Conservation (phyloP, 805 yeast genomes). For the Pichia ethanolica region DNA sequence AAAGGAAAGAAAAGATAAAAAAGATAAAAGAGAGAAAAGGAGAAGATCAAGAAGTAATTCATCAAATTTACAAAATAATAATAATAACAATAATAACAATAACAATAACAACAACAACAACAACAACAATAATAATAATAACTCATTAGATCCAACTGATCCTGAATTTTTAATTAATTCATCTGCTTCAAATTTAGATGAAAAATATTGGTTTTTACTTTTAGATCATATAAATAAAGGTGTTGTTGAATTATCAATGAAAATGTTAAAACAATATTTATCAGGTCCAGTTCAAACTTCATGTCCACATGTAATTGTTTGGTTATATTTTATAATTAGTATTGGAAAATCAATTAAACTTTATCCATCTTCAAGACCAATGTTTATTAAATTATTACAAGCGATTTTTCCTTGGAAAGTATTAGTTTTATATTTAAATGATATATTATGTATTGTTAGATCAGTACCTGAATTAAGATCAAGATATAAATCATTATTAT, state of each 20-base stretch:
- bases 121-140: neutral
- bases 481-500: slow-evolving; percentile 3
- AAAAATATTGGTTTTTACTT: slow-evolving; percentile 49
- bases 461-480: slow-evolving; percentile 18
- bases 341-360: slow-evolving; percentile 47
- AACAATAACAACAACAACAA: too few relatives aligned
- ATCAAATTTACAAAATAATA: neutral
- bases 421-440: slow-evolving; percentile 55
- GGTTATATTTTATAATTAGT: slow-evolving; percentile 66
- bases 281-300: slow-evolving; percentile 66
- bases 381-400: slow-evolving; percentile 45
- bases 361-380: slow-evolving; percentile 37
- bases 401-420: slow-evolving; percentile 65
- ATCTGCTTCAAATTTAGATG: slow-evolving; percentile 25
- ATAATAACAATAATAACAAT: too few relatives aligned
- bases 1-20: slow-evolving; percentile 63
- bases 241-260: slow-evolving; percentile 59
- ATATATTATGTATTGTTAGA: slow-evolving; percentile 36
- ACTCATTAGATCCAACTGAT: slow-evolving; percentile 10
- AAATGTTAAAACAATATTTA: slow-evolving; percentile 58
- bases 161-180: slow-evolving; percentile 19
- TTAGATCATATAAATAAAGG: slow-evolving; percentile 52
- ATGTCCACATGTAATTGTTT: slow-evolving; percentile 66
- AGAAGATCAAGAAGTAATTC: slow-evolving; percentile 30
- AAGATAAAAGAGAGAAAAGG: slow-evolving; percentile 56